Percentiles rank a stretch among this genome's conserved stretches.
Conservation (phyloP, 305 asterid genomes). For the Fraxinus paxiana region DNA sequence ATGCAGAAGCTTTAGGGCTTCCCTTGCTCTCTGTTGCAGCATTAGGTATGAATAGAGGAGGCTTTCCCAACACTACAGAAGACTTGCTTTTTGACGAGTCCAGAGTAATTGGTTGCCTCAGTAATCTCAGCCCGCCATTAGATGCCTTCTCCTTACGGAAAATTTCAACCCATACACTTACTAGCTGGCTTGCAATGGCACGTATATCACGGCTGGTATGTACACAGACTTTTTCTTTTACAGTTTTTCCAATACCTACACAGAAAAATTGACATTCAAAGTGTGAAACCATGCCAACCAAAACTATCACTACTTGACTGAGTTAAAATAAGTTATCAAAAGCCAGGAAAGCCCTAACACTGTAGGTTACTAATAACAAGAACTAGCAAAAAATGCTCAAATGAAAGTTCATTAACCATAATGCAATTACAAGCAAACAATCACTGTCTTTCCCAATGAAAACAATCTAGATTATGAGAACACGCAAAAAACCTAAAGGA, state of each 20-base stretch:
- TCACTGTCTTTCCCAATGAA: neutral
- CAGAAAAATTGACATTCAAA: conserved; percentile 16
- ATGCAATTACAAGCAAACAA: neutral
- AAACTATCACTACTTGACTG: neutral
- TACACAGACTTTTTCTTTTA: conserved; percentile 92
- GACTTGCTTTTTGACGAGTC: conserved; percentile 57
- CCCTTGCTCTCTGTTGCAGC: conserved; percentile 37
- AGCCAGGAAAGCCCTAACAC: conserved; percentile 7
- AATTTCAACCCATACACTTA: conserved; percentile 87
- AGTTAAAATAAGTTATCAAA: neutral
- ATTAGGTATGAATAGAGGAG: conserved; percentile 54
- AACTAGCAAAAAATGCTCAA: neutral
- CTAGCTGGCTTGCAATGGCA: conserved; percentile 98
- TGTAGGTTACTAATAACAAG: conserved; percentile 11
- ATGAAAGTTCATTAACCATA: neutral
- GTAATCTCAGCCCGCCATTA: conserved; percentile 53
- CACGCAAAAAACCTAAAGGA: neutral
- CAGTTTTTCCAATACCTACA: conserved; percentile 90
- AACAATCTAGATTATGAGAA: neutral
- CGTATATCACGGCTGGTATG: conserved; percentile 99
- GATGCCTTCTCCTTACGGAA: conserved; percentile 95
- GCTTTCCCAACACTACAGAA: conserved; percentile 53
- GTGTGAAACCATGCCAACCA: conserved; percentile 1
- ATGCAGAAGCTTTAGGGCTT: conserved; percentile 30
- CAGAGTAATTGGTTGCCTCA: conserved; percentile 45